Conservation (phyloP, 2,329 filamentous ascomycete species). For the Hymenoscyphus albidus region DNA sequence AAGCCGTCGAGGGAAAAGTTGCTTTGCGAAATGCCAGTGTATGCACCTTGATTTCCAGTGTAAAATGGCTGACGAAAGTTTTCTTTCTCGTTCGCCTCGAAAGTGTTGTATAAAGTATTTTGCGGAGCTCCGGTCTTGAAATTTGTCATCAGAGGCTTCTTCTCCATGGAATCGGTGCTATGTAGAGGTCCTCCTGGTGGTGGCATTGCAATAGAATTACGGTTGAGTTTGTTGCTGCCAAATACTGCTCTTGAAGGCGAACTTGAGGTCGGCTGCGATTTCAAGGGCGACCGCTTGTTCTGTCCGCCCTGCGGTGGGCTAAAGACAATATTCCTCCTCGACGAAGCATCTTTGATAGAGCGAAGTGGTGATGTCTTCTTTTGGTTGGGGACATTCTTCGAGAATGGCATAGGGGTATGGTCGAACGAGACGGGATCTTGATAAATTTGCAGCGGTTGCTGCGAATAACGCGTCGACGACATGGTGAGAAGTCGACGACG, state of each 20-base stretch:
- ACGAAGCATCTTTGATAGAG: conserved; percentile 36
- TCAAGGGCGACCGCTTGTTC: conserved; percentile 65
- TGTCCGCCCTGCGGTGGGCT: conserved; percentile 53
- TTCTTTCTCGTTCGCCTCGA: conserved; percentile 47
- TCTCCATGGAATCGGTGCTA: conserved; percentile 64
- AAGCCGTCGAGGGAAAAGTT: conserved; percentile 50
- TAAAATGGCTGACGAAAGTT: conserved; percentile 49
- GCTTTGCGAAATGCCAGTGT: conserved; percentile 29
- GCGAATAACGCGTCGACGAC: conserved; percentile 50
- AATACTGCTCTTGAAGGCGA: conserved; percentile 60
- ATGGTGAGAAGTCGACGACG: conserved; percentile 36
- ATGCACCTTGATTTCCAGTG: conserved; percentile 44
- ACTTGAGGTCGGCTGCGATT: conserved; percentile 53
- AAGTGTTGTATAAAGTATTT: conserved; percentile 46
- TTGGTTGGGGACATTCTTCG: conserved; percentile 21
- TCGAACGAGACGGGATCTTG: conserved; percentile 49
- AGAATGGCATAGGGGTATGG: conserved; percentile 33
- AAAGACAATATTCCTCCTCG: conserved; percentile 62
- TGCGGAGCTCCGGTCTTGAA: conserved; percentile 48
- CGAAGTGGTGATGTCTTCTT: conserved; percentile 39
- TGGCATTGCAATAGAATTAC: conserved; percentile 52
- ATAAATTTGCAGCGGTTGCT: conserved; percentile 54
- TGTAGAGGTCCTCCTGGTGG: conserved; percentile 54
- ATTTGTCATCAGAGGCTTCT: conserved; percentile 59
- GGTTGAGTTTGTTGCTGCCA: conserved; percentile 60